Percentiles rank a stretch among this genome's conserved stretches.
Evolutionary conservation across 805 yeast genomes (phyloP).

Genomic region (Hanseniaspora occidentalis): DNA sequence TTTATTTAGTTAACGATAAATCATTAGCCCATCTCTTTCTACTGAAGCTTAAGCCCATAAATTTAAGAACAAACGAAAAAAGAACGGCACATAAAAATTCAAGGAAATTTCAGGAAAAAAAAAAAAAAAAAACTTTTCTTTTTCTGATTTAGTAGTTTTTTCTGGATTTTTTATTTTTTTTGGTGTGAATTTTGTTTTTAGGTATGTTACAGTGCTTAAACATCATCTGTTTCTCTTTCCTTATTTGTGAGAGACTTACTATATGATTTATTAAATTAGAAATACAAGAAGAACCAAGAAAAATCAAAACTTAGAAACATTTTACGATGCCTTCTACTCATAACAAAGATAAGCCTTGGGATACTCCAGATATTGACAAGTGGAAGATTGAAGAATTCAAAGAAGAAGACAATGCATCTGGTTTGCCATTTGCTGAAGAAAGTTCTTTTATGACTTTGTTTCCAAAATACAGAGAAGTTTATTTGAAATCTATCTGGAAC

Average conservation of each 20-base stretch:
- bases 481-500: slow-evolving; percentile 81
- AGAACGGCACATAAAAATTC: no score
- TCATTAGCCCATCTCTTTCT: no score
- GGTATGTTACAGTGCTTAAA: no score
- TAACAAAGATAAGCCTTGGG: slow-evolving; percentile 96
- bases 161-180: not conserved
- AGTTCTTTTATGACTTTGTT: slow-evolving; percentile 88
- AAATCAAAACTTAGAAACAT: not conserved
- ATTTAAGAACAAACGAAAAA: no score
- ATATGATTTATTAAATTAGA: not conserved
- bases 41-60: no score
- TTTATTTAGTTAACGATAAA: slow-evolving; percentile 4
- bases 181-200: no score
- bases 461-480: slow-evolving; percentile 92
- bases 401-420: slow-evolving; percentile 79
- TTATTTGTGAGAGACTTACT: not conserved
- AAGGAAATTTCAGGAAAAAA: no score
- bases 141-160: no score
- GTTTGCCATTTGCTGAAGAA: slow-evolving; percentile 88
- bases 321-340: slow-evolving; percentile 78
- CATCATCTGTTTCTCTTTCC: not conserved
- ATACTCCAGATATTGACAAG: slow-evolving; percentile 85
- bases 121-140: no score
- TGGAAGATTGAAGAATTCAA: slow-evolving; percentile 85
- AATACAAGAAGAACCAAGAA: not conserved